These are phyloP conservation scores for Epicoccum sorghinum DNA, from an alignment of 2,329 filamentous ascomycete genomes.

Conservation along the genomic window DNA sequence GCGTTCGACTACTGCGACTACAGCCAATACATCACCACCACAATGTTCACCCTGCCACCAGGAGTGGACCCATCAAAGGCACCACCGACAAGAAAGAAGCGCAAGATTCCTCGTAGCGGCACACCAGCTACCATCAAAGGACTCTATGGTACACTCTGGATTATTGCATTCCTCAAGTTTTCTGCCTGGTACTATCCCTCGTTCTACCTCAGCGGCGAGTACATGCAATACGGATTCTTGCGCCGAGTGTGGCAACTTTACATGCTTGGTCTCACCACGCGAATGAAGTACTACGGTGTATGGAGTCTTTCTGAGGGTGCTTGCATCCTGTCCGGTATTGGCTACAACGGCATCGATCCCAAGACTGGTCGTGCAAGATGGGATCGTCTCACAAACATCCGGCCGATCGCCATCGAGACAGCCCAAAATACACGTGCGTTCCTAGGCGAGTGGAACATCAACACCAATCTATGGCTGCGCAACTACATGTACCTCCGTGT, in stretches of 20 bases:
- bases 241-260: slow-evolving; percentile 80
- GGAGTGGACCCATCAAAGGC: slow-evolving; percentile 84
- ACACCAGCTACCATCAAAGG: slow-evolving; percentile 83
- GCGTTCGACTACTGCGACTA: slow-evolving; percentile 97
- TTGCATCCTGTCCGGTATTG: slow-evolving; percentile 90
- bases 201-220: slow-evolving; percentile 69
- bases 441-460: slow-evolving; percentile 95
- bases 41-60: slow-evolving; percentile 87
- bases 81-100: slow-evolving; percentile 84
- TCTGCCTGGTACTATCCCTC: slow-evolving; percentile 69
- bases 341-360: slow-evolving; percentile 91
- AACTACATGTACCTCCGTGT: slow-evolving; percentile 97
- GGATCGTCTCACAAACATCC: slow-evolving; percentile 89
- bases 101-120: slow-evolving; percentile 89
- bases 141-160: slow-evolving; percentile 75
- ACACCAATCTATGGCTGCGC: slow-evolving; percentile 94
- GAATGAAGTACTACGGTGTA: slow-evolving; percentile 95
- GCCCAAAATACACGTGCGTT: slow-evolving; percentile 95
- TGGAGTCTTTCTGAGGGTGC: slow-evolving; percentile 93
- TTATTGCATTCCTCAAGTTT: slow-evolving; percentile 77
- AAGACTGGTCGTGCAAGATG: slow-evolving; percentile 84
- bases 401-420: slow-evolving; percentile 81
- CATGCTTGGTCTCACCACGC: slow-evolving; percentile 79
- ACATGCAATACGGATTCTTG: slow-evolving; percentile 70
- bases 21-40: slow-evolving; percentile 86